phyloP scores from a whole-genome alignment of 768 basidiomycete genomes.

The Leccinum sublutescens region DNA sequence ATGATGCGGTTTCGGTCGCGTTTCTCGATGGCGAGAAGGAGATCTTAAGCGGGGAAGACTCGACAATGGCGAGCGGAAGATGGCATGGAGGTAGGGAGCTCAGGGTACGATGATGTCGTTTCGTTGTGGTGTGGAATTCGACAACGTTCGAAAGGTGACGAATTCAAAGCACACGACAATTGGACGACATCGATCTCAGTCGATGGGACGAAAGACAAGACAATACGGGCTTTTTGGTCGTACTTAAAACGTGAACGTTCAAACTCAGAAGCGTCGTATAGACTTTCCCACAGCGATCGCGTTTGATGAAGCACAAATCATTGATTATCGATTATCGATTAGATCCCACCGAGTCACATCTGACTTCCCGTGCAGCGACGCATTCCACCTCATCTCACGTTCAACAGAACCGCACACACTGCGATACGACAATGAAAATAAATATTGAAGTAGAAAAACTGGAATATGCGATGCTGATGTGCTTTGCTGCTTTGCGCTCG shows the following conservation, averaged over 20 bases:
- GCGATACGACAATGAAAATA: background rate
- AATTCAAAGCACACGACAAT: background rate
- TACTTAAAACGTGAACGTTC: too few relatives aligned
- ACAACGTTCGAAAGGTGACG: background rate
- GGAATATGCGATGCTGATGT: conserved; percentile 5
- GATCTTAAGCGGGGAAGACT: background rate
- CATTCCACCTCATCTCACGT: background rate
- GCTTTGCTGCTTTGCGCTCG: background rate
- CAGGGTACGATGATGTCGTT: too few relatives aligned
- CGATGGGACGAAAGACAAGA: background rate
- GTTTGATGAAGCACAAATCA: too few relatives aligned
- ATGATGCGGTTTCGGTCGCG: too few relatives aligned
- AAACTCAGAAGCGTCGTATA: too few relatives aligned
- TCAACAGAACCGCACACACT: background rate
- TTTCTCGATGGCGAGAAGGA: background rate
- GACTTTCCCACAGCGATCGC: too few relatives aligned
- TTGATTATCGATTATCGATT: too few relatives aligned
- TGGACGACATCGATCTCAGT: background rate
- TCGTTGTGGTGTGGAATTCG: background rate
- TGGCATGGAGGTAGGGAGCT: too few relatives aligned
- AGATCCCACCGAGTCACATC: too few relatives aligned
- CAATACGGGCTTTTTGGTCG: too few relatives aligned
- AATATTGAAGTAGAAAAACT: background rate
- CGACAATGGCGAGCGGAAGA: too few relatives aligned
- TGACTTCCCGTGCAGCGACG: too few relatives aligned